Percentiles rank a stretch among this genome's conserved stretches.
Evolutionary conservation across 2,329 filamentous ascomycete genomes (phyloP).

Genomic region (Apiospora marii): DNA sequence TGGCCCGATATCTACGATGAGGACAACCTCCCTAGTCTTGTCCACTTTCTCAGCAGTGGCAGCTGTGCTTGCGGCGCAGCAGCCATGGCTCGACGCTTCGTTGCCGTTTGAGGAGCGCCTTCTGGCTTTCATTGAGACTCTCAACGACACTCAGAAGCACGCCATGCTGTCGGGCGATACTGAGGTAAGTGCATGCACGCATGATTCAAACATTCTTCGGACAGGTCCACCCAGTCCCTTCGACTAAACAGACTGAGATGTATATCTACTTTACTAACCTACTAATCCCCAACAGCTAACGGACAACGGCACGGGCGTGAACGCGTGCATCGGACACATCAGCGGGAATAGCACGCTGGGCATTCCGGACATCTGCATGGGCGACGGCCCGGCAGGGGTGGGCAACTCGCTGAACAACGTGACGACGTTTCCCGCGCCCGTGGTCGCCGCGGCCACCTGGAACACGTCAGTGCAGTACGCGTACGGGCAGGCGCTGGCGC

Average conservation of each 20-base stretch:
- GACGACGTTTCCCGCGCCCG: constrained; percentile 67
- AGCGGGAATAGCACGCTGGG: constrained; percentile 21
- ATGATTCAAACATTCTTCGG: neutral
- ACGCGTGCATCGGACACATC: constrained; percentile 24
- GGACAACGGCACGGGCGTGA: constrained; percentile 12
- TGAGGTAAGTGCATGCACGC: constrained; percentile 1
- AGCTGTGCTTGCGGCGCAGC: neutral
- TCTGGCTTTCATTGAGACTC: constrained; percentile 16
- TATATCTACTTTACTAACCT: neutral
- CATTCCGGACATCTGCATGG: constrained; percentile 9
- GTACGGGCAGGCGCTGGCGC: constrained; percentile 58
- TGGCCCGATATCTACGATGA: neutral
- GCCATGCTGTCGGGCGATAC: constrained; percentile 23
- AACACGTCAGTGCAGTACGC: constrained; percentile 59
- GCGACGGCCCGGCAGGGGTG: constrained; percentile 72
- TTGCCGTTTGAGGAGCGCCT: constrained; percentile 22
- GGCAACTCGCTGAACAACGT: constrained; percentile 72
- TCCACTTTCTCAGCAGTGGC: neutral
- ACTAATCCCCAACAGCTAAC: neutral
- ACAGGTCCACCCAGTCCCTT: no score
- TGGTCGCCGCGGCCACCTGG: constrained; percentile 64
- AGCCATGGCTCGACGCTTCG: constrained; percentile 19
- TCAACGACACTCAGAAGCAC: constrained; percentile 22
- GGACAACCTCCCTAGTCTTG: neutral
- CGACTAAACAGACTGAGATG: no score